phyloP scores from a whole-genome alignment of 225 moss, liverwort and hornwort species.

The Ulota crispa region DNA sequence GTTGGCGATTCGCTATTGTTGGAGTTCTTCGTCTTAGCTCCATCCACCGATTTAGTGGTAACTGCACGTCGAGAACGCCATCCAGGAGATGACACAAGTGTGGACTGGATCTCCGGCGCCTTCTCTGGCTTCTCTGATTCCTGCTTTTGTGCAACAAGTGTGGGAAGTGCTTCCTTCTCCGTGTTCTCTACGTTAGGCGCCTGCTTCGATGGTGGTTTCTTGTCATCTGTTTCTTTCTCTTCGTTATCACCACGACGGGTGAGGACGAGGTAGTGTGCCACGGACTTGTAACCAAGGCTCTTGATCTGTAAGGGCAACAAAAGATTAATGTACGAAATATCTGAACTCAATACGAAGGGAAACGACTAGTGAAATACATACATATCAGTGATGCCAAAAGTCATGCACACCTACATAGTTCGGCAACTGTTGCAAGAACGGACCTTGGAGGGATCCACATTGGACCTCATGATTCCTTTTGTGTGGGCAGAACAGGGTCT shows the following conservation, averaged over 20 bases:
- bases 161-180: neutral
- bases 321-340: neutral
- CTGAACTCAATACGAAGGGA: neutral
- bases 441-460: neutral
- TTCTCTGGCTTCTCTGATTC: conserved; percentile 6
- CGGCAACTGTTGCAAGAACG: neutral
- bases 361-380: neutral
- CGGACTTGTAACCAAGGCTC: conserved; percentile 57
- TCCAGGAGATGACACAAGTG: conserved; percentile 30
- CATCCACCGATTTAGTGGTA: neutral
- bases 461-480: too few relatives aligned
- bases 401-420: neutral
- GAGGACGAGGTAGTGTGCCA: conserved; percentile 69
- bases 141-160: neutral
- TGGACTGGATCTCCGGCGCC: conserved; percentile 13
- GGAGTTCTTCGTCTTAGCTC: neutral
- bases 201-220: neutral
- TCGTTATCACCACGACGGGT: conserved; percentile 46
- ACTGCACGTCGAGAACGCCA: conserved; percentile 41
- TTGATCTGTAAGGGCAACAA: conserved; percentile 32
- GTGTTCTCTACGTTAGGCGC: neutral
- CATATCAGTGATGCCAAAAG: too few relatives aligned
- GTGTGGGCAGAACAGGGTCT: too few relatives aligned
- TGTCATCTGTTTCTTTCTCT: neutral
- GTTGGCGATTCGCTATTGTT: neutral